Conservation (phyloP, 2,329 filamentous ascomycete species). For the Scleromitrula shiraiana region DNA sequence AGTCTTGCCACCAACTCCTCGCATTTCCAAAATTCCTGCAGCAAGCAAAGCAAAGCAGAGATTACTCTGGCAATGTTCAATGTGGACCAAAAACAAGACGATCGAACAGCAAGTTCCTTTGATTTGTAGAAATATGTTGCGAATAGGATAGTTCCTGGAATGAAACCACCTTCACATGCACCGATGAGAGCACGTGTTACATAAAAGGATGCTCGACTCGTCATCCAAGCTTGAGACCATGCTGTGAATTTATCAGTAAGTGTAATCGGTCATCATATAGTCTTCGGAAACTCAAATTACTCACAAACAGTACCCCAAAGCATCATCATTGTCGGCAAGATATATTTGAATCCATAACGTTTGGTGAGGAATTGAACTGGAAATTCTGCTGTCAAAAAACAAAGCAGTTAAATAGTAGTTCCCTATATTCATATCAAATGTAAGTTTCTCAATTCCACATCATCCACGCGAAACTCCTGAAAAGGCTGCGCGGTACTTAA, state of each 20-base stretch:
- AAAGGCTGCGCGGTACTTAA: neutral
- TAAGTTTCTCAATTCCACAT: neutral
- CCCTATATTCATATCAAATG: conserved; percentile 39
- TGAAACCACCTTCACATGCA: conserved; percentile 40
- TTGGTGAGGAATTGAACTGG: conserved; percentile 45
- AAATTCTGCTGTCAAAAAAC: conserved; percentile 39
- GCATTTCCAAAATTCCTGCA: conserved; percentile 46
- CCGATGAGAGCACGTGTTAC: conserved; percentile 23
- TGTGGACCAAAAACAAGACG: conserved; percentile 60
- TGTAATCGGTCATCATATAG: conserved; percentile 17
- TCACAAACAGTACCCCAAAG: conserved; percentile 42
- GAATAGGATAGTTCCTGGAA: conserved; percentile 53
- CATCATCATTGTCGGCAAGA: conserved; percentile 45
- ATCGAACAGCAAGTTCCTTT: conserved; percentile 52
- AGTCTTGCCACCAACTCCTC: conserved; percentile 41
- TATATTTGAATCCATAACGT: conserved; percentile 44
- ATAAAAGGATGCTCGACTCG: conserved; percentile 31
- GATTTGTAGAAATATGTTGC: conserved; percentile 65
- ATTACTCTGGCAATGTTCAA: conserved; percentile 44
- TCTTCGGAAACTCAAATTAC: conserved; percentile 25
- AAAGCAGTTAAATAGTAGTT: conserved; percentile 33
- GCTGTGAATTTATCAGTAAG: neutral
- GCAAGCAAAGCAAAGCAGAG: conserved; percentile 50
- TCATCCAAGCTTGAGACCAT: conserved; percentile 37
- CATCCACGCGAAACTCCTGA: neutral